Evolutionary conservation across 192 early-diverging fungal species (phyloP).

Genomic region (Funneliformis geosporum): DNA sequence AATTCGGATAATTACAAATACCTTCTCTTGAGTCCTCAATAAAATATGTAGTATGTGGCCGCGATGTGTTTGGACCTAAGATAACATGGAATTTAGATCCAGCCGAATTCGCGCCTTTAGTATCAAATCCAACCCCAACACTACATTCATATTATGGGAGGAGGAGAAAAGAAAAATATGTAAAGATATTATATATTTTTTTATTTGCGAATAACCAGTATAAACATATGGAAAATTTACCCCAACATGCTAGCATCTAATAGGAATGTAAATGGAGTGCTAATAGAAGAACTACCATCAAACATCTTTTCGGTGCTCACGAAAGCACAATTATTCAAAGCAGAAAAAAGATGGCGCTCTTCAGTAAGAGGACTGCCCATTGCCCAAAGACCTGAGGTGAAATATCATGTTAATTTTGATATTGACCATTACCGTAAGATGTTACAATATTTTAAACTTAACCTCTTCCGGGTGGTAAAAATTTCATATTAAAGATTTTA

Average conservation of each 20-base stretch:
- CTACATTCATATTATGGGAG: slow-evolving; percentile 9
- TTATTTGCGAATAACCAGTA: background rate
- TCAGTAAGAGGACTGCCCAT: slow-evolving; percentile 53
- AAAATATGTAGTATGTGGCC: background rate
- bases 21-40: slow-evolving; percentile 53
- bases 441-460: background rate
- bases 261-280: slow-evolving; percentile 47
- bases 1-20: background rate
- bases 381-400: slow-evolving; percentile 43
- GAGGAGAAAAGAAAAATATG: background rate
- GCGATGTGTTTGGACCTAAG: background rate
- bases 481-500: slow-evolving; percentile 53
- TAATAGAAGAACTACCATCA: slow-evolving; percentile 29
- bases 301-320: slow-evolving; percentile 52
- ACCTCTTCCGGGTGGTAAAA: slow-evolving; percentile 50
- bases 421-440: background rate
- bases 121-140: slow-evolving; percentile 57
- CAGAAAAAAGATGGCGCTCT: slow-evolving; percentile 45
- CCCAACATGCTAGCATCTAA: slow-evolving; percentile 54
- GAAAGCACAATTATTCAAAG: slow-evolving; percentile 55
- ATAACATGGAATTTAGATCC: slow-evolving; percentile 11
- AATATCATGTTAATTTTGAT: background rate
- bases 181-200: background rate
- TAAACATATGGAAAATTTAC: slow-evolving; percentile 9
- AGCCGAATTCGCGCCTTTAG: slow-evolving; percentile 39